These are phyloP conservation scores for Aulographum hederae DNA, from an alignment of 2,329 filamentous ascomycete species.

Conservation along the genomic window DNA sequence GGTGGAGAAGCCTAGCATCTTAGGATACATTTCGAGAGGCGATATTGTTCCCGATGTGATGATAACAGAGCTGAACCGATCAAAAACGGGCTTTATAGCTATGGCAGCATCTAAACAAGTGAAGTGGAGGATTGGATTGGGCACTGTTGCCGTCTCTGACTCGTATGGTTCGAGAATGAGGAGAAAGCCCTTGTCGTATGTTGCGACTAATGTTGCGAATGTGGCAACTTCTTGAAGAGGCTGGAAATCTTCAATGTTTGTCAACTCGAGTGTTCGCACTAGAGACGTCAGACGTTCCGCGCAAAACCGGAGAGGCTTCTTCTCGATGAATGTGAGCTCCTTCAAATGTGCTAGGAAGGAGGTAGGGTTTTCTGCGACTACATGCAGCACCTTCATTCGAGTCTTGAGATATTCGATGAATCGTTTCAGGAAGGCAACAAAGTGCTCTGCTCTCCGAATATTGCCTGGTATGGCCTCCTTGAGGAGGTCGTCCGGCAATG, in stretches of 20 bases:
- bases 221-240: conserved; percentile 93
- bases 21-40: conserved; percentile 95
- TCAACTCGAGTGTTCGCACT: conserved; percentile 84
- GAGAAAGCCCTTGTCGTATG: conserved; percentile 90
- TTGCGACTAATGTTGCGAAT: conserved; percentile 88
- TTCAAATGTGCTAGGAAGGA: conserved; percentile 87
- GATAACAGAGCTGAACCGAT: conserved; percentile 93
- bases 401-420: conserved; percentile 98
- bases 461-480: conserved; percentile 95
- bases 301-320: conserved; percentile 86
- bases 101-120: conserved; percentile 94
- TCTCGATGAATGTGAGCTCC: conserved; percentile 94
- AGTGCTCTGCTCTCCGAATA: conserved; percentile 88
- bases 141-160: conserved; percentile 84
- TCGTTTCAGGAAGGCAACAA: conserved; percentile 81
- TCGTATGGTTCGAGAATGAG: conserved; percentile 96
- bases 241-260: conserved; percentile 96
- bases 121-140: conserved; percentile 93
- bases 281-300: conserved; percentile 87
- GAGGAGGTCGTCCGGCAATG: conserved; percentile 78
- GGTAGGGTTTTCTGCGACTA: conserved; percentile 89
- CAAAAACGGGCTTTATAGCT: conserved; percentile 93
- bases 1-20: conserved; percentile 86
- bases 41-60: conserved; percentile 97
- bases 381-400: conserved; percentile 93